Conservation (phyloP, 2,329 filamentous ascomycete genomes). For the Cadophora sp. region DNA sequence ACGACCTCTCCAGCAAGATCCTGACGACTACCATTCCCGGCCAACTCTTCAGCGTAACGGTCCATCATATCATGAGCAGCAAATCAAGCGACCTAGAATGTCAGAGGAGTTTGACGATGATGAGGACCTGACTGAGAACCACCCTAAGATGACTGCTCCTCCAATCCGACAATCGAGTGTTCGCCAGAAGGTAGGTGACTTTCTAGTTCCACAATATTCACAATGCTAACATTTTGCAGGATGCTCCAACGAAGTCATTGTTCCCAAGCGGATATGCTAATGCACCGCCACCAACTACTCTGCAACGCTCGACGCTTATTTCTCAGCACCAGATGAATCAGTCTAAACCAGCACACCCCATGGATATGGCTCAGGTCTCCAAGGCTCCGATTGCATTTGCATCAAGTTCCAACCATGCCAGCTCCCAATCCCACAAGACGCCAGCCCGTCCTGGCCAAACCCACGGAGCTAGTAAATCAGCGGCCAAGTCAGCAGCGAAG, state of each 20-base stretch:
- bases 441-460: conserved; percentile 62
- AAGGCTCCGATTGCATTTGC: conserved; percentile 92
- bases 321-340: conserved; percentile 70
- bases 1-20: conserved; percentile 71
- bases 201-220: neutral
- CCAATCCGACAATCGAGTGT: conserved; percentile 82
- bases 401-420: conserved; percentile 65
- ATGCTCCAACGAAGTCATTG: conserved; percentile 63
- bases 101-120: conserved; percentile 72
- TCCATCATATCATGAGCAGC: conserved; percentile 68
- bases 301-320: conserved; percentile 65
- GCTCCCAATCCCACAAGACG: conserved; percentile 65
- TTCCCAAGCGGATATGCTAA: conserved; percentile 68
- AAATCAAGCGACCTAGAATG: conserved; percentile 78
- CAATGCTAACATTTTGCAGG: conserved; percentile 55
- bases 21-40: conserved; percentile 54
- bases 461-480: conserved; percentile 55
- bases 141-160: conserved; percentile 76
- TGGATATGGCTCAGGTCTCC: conserved; percentile 87
- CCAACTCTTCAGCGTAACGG: conserved; percentile 60
- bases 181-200: conserved; percentile 50
- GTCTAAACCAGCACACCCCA: conserved; percentile 68
- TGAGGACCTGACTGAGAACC: conserved; percentile 65
- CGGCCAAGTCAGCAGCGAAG: conserved; percentile 61
- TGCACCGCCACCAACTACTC: conserved; percentile 53